Conservation (phyloP, 495 filamentous ascomycete species). For the Penicillium pulvis region DNA sequence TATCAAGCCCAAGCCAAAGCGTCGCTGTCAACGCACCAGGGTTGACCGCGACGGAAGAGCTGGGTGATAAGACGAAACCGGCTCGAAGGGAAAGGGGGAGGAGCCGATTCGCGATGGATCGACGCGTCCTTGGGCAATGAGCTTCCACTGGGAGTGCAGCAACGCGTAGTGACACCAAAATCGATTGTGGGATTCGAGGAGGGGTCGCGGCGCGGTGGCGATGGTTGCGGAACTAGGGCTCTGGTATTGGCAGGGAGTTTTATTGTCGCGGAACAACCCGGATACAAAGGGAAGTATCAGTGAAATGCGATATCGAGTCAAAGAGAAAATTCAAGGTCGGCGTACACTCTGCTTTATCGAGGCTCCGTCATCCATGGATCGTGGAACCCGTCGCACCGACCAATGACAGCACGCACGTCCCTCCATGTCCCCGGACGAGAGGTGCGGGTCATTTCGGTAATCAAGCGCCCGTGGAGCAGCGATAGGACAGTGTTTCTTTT, state of each 20-base stretch:
- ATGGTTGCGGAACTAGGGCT: conserved; percentile 2
- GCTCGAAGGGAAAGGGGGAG: conserved; percentile 11
- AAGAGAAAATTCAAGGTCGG: not conserved
- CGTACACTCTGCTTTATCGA: not conserved
- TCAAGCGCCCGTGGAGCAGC: conserved; percentile 8
- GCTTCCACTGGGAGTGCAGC: conserved; percentile 2
- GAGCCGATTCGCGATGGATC: conserved; percentile 18
- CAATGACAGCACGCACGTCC: conserved; percentile 42
- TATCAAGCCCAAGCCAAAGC: conserved; percentile 68
- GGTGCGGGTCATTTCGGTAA: conserved; percentile 20
- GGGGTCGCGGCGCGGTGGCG: conserved; percentile 22
- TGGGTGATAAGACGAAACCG: conserved; percentile 47
- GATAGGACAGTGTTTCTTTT: conserved; percentile 8
- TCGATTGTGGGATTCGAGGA: conserved; percentile 22
- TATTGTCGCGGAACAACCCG: conserved; percentile 7
- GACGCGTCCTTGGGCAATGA: conserved; percentile 13
- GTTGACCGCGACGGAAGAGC: conserved; percentile 81
- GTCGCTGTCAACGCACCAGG: conserved; percentile 77
- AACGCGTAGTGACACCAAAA: conserved; percentile 19
- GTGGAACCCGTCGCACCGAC: conserved; percentile 16
- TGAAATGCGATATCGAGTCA: not conserved
- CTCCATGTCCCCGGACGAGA: conserved; percentile 46
- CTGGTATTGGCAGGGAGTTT: not conserved
- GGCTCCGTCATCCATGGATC: conserved; percentile 19
- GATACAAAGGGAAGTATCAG: not conserved